A percentile compares a stretch with the other conserved stretches of the same genome.
Conservation (phyloP, 192 early-diverging fungal species). For the Rhizophagus sp. region DNA sequence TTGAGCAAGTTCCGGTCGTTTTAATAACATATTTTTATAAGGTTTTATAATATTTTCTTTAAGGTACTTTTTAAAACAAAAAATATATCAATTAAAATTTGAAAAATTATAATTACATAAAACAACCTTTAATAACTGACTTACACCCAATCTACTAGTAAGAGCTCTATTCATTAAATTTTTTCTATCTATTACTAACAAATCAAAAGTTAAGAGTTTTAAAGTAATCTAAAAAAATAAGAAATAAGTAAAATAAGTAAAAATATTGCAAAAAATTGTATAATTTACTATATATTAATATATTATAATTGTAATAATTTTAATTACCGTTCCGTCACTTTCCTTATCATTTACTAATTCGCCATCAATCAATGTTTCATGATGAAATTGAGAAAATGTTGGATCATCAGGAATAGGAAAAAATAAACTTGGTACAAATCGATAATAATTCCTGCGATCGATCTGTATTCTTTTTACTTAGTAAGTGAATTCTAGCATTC, state of each 20-base stretch:
- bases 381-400: conserved; percentile 45
- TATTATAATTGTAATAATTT: conserved; percentile 9
- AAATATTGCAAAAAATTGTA: not conserved
- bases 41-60: conserved; percentile 64
- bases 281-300: not conserved
- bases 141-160: conserved; percentile 71
- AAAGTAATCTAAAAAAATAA: conserved; percentile 32
- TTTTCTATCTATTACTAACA: conserved; percentile 59
- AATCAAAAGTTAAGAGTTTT: conserved; percentile 72
- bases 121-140: conserved; percentile 26
- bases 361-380: conserved; percentile 84
- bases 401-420: conserved; percentile 62
- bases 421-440: conserved; percentile 52
- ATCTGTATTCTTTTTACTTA: conserved; percentile 44
- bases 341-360: conserved; percentile 85
- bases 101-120: not conserved
- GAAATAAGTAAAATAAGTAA: not conserved
- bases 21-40: conserved; percentile 51
- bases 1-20: conserved; percentile 36
- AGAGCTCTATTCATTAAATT: conserved; percentile 60
- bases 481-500: not conserved
- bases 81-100: not conserved
- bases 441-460: conserved; percentile 89
- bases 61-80: conserved; percentile 53
- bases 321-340: conserved; percentile 50